Evolutionary conservation across 2,329 filamentous ascomycete genomes (phyloP), one percentile per base, ranked within the genome.

Genomic region (Hirsutella minnesotensis): DNA sequence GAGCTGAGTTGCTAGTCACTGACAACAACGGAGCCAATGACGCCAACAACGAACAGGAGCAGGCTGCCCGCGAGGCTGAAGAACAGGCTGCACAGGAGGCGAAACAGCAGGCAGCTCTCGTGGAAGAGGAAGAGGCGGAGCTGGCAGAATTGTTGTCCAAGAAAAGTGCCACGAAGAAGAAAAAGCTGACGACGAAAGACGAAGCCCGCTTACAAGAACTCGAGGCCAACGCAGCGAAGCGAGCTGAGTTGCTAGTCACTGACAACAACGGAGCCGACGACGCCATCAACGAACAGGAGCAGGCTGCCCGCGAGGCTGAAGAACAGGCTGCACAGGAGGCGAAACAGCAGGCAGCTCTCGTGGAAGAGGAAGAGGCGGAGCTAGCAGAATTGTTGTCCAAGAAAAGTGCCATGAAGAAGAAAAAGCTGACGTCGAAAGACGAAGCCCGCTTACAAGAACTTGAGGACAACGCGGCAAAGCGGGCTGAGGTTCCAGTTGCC

Each of bases 71-170:
- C 44, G 57, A 64, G 30, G 59, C 61, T 8, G 64, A 62, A 48
- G 54, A 56, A 42, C 47, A 58, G 44, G 62, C 64, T 15, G 43
- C 29, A 8, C 20, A 62, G 41, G 61, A 56, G 8, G 57, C 56
- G 16, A 48, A 49, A 19, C n/a, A 40, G 9, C 12, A 13, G 38
- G 33, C 33, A 16, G 8, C 5, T 18, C 33, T n/a, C 7, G 33
- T 16, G 15, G 16, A 9, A 4, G 33, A 35, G 16, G 33, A 35
- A 39, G 45, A 38, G 19, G 54, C 56, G 12, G 63, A 70, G 44
- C 55, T 69, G 10, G 62, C 56, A 13, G 52, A 55, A 4, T 56
- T 71, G 4, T 67, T 66, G 37, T 60, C 62, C 20, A 75, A 73
- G 50, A 61, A 62, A 12, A 27, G 12, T 7, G 12, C 12, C 12